Evolutionary conservation across 129 eudicot genomes (phyloP).

Genomic region (Centrapalus pauciflorus): DNA sequence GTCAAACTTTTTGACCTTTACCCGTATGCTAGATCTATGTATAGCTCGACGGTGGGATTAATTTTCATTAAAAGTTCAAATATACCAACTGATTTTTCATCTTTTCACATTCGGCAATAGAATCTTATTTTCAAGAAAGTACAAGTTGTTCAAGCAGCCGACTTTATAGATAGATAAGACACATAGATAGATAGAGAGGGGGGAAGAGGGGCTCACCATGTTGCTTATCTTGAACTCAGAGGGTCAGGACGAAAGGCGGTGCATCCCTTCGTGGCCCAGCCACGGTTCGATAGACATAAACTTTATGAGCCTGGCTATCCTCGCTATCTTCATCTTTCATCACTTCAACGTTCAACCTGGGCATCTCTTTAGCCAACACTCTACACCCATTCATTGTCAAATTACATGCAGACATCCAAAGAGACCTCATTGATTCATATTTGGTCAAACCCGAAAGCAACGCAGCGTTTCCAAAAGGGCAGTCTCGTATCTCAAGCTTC

Average conservation of each 20-base stretch:
- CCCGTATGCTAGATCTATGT: constrained; percentile 2
- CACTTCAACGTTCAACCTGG: constrained; percentile 59
- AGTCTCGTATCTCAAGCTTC: constrained; percentile 63
- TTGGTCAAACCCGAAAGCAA: constrained; percentile 42
- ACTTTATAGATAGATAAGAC: no score
- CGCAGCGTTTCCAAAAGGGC: constrained; percentile 62
- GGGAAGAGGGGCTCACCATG: constrained; percentile 10
- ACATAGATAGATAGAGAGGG: background rate
- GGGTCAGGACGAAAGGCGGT: constrained; percentile 59
- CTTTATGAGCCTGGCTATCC: constrained; percentile 36
- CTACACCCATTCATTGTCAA: constrained; percentile 55
- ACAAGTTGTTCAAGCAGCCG: constrained; percentile 15
- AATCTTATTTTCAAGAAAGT: constrained; percentile 24
- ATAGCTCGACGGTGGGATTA: constrained; percentile 3
- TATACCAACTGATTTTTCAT: background rate
- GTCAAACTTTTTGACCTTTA: constrained; percentile 16
- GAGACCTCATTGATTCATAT: constrained; percentile 63
- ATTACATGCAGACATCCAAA: constrained; percentile 68
- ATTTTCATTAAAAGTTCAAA: constrained; percentile 12
- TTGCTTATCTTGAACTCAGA: constrained; percentile 16
- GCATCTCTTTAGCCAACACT: constrained; percentile 41
- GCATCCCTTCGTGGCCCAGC: constrained; percentile 70
- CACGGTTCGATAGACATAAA: constrained; percentile 58
- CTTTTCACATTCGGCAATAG: constrained; percentile 11
- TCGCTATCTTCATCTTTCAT: constrained; percentile 42